Conservation (phyloP, 805 yeast genomes). For the Cyberlindnera mrakii region DNA sequence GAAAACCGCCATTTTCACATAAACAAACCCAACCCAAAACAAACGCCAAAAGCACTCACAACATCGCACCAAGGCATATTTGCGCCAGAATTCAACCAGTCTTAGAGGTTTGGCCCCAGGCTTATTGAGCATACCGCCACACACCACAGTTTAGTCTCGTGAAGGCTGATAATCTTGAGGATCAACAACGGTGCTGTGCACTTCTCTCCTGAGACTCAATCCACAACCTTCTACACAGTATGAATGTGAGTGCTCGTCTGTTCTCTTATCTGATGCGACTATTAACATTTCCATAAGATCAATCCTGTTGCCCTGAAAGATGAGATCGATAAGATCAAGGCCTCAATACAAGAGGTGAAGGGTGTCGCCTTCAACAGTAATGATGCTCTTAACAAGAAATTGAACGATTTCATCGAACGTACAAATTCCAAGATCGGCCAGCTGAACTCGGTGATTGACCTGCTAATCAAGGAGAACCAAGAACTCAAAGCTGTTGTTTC, state of each 20-base stretch:
- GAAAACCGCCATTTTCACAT: conserved; percentile 2
- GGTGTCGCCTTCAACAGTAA: conserved; percentile 14
- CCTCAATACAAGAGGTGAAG: conserved; percentile 18
- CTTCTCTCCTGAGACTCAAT: too few species aligned
- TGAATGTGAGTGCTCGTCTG: background rate
- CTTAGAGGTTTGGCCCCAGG: too few species aligned
- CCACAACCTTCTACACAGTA: background rate
- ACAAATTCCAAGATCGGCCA: conserved; percentile 18
- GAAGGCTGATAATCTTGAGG: too few species aligned
- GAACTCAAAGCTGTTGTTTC: conserved; percentile 18
- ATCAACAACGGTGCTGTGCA: too few species aligned
- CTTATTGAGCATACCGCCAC: too few species aligned
- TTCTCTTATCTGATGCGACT: background rate
- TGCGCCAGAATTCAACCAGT: too few species aligned
- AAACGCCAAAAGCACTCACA: background rate
- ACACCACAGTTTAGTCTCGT: too few species aligned
- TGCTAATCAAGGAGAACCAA: conserved; percentile 23
- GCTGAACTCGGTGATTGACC: conserved; percentile 18
- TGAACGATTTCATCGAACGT: conserved; percentile 20
- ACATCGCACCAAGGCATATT: background rate
- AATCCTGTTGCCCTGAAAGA: conserved; percentile 16
- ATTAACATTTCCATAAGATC: conserved; percentile 2
- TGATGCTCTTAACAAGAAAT: conserved; percentile 18
- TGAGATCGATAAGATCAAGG: conserved; percentile 20
- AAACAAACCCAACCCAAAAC: conserved; percentile 1